A percentile compares a stretch with the other conserved stretches of the same genome.
Conservation (phyloP, 2,329 filamentous ascomycete genomes). For the Fusarium musae region DNA sequence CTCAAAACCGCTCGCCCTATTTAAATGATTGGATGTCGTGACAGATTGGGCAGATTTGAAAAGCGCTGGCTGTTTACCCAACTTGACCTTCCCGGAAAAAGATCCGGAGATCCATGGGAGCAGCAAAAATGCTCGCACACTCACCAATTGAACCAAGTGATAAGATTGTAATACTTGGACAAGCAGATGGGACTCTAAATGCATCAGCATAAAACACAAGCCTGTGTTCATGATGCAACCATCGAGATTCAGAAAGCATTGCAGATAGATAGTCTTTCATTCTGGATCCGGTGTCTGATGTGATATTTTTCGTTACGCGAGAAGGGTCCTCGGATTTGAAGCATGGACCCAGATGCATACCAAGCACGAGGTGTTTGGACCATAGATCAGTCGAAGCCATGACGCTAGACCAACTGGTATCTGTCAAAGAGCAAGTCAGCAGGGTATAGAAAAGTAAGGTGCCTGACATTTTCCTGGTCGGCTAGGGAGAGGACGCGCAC, state of each 20-base stretch:
- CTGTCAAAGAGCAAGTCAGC: conserved; percentile 37
- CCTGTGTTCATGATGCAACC: background rate
- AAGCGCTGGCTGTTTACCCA: conserved; percentile 42
- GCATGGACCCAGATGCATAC: conserved; percentile 42
- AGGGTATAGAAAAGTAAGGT: conserved; percentile 29
- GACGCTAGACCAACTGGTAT: conserved; percentile 39
- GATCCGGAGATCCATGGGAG: conserved; percentile 34
- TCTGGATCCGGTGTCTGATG: conserved; percentile 9
- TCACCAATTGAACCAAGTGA: background rate
- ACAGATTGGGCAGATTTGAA: conserved; percentile 43
- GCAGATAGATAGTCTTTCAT: background rate
- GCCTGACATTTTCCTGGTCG: conserved; percentile 27
- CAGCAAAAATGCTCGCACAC: conserved; percentile 28
- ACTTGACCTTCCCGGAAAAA: conserved; percentile 40
- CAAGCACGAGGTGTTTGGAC: conserved; percentile 38
- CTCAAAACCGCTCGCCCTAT: conserved; percentile 38
- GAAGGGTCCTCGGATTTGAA: conserved; percentile 27
- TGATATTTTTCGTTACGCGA: conserved; percentile 23
- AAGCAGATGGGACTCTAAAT: conserved; percentile 1
- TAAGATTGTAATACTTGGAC: conserved; percentile 3
- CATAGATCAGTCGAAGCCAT: conserved; percentile 32
- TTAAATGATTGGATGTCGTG: conserved; percentile 41
- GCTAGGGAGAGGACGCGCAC: conserved; percentile 44
- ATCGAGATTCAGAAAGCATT: background rate
- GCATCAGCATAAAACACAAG: background rate